A percentile compares a stretch with the other conserved stretches of the same genome.
Conservation (phyloP, 1,284 basidiomycete species). For the Leccinum pallidistipes region DNA sequence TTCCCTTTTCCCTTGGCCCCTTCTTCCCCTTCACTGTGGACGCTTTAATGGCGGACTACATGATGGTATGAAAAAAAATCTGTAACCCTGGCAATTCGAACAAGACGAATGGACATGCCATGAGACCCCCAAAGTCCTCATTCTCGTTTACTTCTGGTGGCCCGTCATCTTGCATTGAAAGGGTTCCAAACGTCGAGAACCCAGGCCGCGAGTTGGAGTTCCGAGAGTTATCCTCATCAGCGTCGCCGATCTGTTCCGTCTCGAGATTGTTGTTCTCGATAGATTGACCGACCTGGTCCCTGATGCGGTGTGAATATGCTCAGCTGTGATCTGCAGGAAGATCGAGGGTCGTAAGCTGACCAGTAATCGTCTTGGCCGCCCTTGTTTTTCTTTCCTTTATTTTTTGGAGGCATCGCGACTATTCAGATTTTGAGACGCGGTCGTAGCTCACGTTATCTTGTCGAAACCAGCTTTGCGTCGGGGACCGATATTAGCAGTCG, state of each 20-base stretch:
- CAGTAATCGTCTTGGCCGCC: conserved; percentile 84
- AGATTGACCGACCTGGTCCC: conserved; percentile 70
- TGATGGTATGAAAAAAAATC: neutral
- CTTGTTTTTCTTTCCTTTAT: conserved; percentile 85
- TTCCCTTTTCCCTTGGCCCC: conserved; percentile 51
- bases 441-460: conserved; percentile 16
- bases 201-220: conserved; percentile 33
- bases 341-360: conserved; percentile 44
- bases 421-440: neutral
- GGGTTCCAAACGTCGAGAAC: conserved; percentile 54
- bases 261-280: conserved; percentile 45
- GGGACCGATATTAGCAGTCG: conserved; percentile 16
- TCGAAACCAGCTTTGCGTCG: conserved; percentile 17
- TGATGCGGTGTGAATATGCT: conserved; percentile 31
- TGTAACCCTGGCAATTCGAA: conserved; percentile 7
- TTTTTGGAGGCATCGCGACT: conserved; percentile 78
- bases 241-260: conserved; percentile 39
- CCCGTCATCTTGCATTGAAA: conserved; percentile 47
- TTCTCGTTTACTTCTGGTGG: conserved; percentile 62
- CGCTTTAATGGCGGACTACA: conserved; percentile 58
- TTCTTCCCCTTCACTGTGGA: conserved; percentile 49
- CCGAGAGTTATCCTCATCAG: conserved; percentile 42
- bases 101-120: conserved; percentile 55
- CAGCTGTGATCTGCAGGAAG: conserved; percentile 12
- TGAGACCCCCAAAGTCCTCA: conserved; percentile 78